Evolutionary conservation across 257 asterid species (phyloP).

Genomic region (Cruciata laevipes): DNA sequence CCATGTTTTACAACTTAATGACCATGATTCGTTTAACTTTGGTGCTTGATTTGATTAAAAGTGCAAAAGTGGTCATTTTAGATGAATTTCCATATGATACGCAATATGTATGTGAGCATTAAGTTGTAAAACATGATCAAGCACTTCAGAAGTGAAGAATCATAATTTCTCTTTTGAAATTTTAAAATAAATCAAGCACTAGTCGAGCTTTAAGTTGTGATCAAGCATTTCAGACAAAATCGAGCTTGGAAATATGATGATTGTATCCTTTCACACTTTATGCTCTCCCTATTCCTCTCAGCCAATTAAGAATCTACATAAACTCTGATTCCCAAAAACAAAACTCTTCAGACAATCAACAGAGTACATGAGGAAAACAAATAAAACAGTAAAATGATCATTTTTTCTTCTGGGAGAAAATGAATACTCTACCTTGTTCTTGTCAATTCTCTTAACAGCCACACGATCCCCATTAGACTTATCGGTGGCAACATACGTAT

Average conservation of each 20-base stretch:
- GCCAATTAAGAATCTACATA: neutral
- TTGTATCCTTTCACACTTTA: neutral
- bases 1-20: too few species aligned
- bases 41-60: neutral
- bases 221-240: neutral
- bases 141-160: too few species aligned
- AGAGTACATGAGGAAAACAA: neutral
- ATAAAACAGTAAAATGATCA: constrained; percentile 7
- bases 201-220: neutral
- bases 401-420: neutral
- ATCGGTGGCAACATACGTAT: constrained; percentile 86
- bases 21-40: too few species aligned
- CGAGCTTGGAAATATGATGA: neutral
- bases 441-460: constrained; percentile 93
- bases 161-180: neutral
- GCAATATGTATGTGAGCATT: neutral
- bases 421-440: constrained; percentile 88
- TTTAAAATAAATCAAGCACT: too few species aligned
- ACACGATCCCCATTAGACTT: constrained; percentile 90
- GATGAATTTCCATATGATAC: neutral
- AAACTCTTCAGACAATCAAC: neutral
- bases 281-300: constrained; percentile 2
- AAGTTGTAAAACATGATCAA: too few species aligned
- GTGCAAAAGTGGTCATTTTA: neutral
- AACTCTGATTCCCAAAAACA: neutral